A percentile compares a stretch with the other conserved stretches of the same genome.
These are phyloP conservation scores for Cladosporium sp. DNA, from an alignment of 2,329 filamentous ascomycete species.

Conservation along the genomic window DNA sequence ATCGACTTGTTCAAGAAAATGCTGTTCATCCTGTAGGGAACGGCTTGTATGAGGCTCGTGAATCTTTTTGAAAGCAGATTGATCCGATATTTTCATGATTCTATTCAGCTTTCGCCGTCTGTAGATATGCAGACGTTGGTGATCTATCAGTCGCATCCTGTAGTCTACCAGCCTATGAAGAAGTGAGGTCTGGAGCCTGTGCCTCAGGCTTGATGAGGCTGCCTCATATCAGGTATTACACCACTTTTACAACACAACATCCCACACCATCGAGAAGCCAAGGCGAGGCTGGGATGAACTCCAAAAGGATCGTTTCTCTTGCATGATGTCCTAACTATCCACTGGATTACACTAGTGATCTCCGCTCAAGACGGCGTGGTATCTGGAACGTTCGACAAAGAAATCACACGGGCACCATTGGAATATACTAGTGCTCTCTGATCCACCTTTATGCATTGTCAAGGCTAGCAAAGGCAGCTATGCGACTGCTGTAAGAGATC, in stretches of 20 bases:
- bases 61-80: neutral
- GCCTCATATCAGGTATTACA: too few relatives aligned
- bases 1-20: neutral
- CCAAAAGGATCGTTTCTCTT: too few relatives aligned
- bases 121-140: neutral
- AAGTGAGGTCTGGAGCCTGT: neutral
- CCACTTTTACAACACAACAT: too few relatives aligned
- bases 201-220: neutral
- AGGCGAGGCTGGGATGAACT: too few relatives aligned
- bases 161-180: neutral
- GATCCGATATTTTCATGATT: neutral
- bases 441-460: neutral
- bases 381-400: neutral
- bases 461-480: neutral
- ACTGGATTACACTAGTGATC: neutral
- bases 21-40: neutral
- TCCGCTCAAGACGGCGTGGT: neutral
- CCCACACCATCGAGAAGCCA: too few relatives aligned
- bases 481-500: neutral
- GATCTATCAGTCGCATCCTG: neutral
- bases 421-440: neutral
- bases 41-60: neutral
- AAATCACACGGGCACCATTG: neutral
- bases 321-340: neutral
- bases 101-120: neutral